Conservation (phyloP, 2,329 filamentous ascomycete genomes). For the Talaromyces sp. region DNA sequence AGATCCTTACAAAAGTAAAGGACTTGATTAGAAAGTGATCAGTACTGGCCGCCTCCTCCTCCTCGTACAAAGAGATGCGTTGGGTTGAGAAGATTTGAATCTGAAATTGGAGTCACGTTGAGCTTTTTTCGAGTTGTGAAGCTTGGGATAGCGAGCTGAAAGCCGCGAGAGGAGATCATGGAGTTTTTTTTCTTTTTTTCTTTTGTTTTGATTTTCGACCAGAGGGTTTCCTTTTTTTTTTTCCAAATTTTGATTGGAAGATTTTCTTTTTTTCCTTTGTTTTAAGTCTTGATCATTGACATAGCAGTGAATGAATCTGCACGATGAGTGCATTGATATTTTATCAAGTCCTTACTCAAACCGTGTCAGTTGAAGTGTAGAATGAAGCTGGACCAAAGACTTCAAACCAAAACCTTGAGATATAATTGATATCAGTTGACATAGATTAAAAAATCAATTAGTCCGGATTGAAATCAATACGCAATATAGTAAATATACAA, state of each 20-base stretch:
- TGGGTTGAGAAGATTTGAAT: background rate
- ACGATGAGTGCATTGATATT: too few relatives aligned
- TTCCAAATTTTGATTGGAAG: too few relatives aligned
- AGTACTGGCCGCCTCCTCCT: background rate
- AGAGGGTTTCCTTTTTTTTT: too few relatives aligned
- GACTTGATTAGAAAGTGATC: background rate
- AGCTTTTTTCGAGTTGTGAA: background rate
- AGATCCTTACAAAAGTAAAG: fast-evolving
- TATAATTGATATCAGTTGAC: too few relatives aligned
- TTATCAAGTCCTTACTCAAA: too few relatives aligned
- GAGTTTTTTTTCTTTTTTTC: background rate
- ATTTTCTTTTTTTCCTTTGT: background rate
- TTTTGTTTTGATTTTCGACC: background rate
- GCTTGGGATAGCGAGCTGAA: background rate
- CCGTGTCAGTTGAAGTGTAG: too few relatives aligned
- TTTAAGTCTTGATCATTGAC: background rate
- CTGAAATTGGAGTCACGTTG: too few relatives aligned
- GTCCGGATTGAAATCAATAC: background rate
- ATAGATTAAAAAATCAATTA: too few relatives aligned
- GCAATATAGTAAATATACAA: background rate
- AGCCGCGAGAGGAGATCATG: background rate
- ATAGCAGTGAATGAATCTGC: too few relatives aligned
- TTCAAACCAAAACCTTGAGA: too few relatives aligned
- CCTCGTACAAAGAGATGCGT: background rate
- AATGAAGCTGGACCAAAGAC: too few relatives aligned